Evolutionary conservation across 2,329 filamentous ascomycete genomes (phyloP).

Genomic region (Pseudocercospora pini-densiflorae): DNA sequence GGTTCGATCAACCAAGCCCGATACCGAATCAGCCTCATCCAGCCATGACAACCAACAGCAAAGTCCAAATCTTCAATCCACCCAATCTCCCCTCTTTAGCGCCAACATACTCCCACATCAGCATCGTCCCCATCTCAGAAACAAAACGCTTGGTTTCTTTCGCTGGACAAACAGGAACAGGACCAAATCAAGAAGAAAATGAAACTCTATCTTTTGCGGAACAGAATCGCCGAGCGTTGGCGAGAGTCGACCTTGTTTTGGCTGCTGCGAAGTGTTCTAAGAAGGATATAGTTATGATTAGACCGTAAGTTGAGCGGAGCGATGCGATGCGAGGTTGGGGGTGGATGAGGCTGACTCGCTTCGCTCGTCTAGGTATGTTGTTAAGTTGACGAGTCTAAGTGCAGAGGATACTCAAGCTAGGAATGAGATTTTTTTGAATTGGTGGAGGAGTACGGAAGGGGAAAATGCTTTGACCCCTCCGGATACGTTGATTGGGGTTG

Average conservation of each 20-base stretch:
- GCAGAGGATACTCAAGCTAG: conserved; percentile 18
- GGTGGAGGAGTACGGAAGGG: conserved; percentile 27
- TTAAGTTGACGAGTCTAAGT: conserved; percentile 17
- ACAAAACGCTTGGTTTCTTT: conserved; percentile 28
- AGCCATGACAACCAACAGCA: not conserved
- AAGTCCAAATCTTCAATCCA: conserved; percentile 25
- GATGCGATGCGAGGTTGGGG: too few species aligned
- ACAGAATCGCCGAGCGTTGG: conserved; percentile 24
- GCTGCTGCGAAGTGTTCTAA: conserved; percentile 24
- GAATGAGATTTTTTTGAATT: conserved; percentile 18
- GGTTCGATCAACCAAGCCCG: too few species aligned
- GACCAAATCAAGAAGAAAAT: conserved; percentile 1
- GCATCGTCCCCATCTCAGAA: conserved; percentile 23
- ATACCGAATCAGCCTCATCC: too few species aligned
- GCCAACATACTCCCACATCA: conserved; percentile 26
- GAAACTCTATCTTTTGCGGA: conserved; percentile 17
- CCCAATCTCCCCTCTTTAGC: conserved; percentile 17
- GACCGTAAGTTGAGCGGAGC: conserved; percentile 12
- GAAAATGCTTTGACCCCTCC: conserved; percentile 17
- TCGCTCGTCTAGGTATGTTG: conserved; percentile 24
- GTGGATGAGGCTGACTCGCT: not conserved
- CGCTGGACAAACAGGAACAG: conserved; percentile 28
- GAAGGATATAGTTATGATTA: conserved; percentile 27
- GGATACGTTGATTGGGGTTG: conserved; percentile 26
- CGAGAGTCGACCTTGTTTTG: conserved; percentile 25